Base-by-base conservation (phyloP, 129 eudicot species). In the Deinandra increscens region DNA sequence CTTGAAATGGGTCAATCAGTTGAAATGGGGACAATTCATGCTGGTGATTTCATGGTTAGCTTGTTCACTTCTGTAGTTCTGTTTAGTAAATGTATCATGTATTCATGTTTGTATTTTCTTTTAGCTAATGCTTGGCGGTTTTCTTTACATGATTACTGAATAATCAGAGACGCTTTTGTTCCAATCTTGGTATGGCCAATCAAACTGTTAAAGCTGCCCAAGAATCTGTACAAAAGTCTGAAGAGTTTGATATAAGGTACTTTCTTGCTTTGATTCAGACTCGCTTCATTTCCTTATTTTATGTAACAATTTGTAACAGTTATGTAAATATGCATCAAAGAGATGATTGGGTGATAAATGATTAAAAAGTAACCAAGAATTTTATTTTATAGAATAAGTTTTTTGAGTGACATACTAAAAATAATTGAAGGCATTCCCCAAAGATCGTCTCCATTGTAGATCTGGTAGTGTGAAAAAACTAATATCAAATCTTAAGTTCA, bases 191-290 rank as follows among this genome's bases (percentile, higher is more conserved):
- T 7, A 88, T 88, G 91, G 71, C 73, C 39, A 78, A 81, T 23
- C 81, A 88, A 63, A 81, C 80, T 44, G 74, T 88, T 53, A 88
- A 88, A 72, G 91, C 85, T 29, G 96, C 82, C 37, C 91, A 88
- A 73, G 96, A 88, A 83, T 79, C 91, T 34, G 88, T 85, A n/a
- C 75, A 85, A 68, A 85, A 81, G 63, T 72, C 91, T 1, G 83
- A 82, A 78, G 85, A 78, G 70, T 74, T 85, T 74, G 96, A 88
- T 72, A 88, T 88, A 75, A 83, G 95, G 95, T 88, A 71, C 41
- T 43, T 14, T 41, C 45, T 8, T 41, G 9, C 45, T 13, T 13
- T 41, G 45, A 41, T 8, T 41, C 45, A 41, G 12, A 41, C 45
- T 41, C 1, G 12, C 45, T 8, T 41, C 11, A 41, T 41, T 41